Base-by-base conservation (phyloP, 805 yeast species). In the Wickerhamiella spandovensis region DNA sequence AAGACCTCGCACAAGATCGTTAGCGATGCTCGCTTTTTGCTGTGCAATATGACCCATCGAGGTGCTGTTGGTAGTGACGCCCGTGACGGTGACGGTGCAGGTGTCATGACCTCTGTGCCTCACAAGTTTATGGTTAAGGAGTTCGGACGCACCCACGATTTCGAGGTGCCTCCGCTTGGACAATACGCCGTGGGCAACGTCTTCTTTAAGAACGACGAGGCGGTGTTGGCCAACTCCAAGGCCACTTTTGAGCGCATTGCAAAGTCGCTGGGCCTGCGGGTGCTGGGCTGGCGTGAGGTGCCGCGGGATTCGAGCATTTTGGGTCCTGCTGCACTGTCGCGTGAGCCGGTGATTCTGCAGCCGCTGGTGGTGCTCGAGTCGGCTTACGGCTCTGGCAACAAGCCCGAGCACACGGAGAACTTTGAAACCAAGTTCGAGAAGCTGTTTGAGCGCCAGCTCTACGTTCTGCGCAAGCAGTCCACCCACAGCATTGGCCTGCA, bases 71-170 rank as follows among this genome's bases (percentile, higher is more conserved):
- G 95, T 53, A 74, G 87, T 1, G 95, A 89, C 63, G 95, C 97
- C 21, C 79, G 88, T 61, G 96, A 90, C 66, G 98, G 98, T 68
- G 98, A 90, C 65, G 98, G 98, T 69, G 98, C 98, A 24, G 98
- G 98, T 67, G 87, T 90, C 54, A 79, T 90, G 78, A 78, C 92
- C 47, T 83, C 95, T 28, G 79, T 90, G 55, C 96, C 97, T 35
- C 96, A 89, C 70, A 80, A 77, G 56, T 86, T 92, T 66, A 79
- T 90, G 74, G 68, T 69, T 53, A 79, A 90, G 66, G 97, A 90
- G 70, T 89, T 89, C 65, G 77, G 77, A 60, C 79, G 82, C 59
- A 77, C 78, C 52, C 74, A 82, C 61, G 72, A 78, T 56, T 71
- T 85, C 49, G 74, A 73, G 51, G 71, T 90, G 53, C 97, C 97